A percentile compares a stretch with the other conserved stretches of the same genome.
phyloP scores from a whole-genome alignment of 2,329 filamentous ascomycete genomes.

The Tolypocladium inflatum region DNA sequence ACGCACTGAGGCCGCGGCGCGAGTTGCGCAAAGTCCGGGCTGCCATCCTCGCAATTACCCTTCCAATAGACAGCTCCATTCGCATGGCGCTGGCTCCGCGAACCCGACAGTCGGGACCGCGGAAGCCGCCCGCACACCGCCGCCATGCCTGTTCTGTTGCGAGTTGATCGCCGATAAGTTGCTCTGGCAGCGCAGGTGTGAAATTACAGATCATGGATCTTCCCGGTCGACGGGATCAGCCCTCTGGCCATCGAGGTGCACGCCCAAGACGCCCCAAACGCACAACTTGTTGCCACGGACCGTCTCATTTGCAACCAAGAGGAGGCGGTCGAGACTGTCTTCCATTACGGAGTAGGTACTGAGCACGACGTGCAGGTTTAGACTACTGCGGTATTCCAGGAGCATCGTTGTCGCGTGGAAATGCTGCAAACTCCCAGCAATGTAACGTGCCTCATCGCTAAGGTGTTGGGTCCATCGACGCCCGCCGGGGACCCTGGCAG shows the following conservation, averaged over 20 bases:
- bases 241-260: neutral
- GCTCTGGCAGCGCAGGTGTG: neutral
- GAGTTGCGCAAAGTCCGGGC: neutral
- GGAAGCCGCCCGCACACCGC: neutral
- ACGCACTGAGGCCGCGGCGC: neutral
- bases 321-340: neutral
- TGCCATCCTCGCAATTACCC: neutral
- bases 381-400: no score
- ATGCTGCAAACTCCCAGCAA: neutral
- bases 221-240: neutral
- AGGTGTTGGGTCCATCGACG: neutral
- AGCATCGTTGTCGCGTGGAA: neutral
- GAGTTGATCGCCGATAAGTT: neutral
- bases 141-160: neutral
- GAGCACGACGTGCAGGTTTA: neutral
- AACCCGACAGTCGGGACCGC: conserved; percentile 1
- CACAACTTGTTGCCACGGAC: neutral
- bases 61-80: neutral
- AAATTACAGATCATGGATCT: neutral
- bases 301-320: neutral
- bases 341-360: no score
- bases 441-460: neutral
- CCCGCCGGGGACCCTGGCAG: neutral
- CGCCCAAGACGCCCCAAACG: neutral
- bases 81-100: neutral